A percentile compares a stretch with the other conserved stretches of the same genome.
phyloP scores from a whole-genome alignment of 2,329 filamentous ascomycete genomes.

The Trichoderma sp. region DNA sequence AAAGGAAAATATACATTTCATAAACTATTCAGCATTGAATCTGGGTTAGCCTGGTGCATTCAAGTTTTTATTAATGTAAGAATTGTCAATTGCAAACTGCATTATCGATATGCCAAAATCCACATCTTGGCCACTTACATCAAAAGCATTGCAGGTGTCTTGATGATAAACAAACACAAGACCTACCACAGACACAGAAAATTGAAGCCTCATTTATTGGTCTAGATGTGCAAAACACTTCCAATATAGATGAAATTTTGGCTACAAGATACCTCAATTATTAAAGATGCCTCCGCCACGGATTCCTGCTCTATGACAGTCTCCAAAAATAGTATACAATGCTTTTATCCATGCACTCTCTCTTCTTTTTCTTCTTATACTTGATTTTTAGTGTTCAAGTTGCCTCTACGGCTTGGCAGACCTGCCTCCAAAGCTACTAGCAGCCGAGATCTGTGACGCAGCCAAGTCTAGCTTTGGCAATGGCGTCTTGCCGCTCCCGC shows the following conservation, averaged over 20 bases:
- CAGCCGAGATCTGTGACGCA: neutral
- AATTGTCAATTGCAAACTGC: neutral
- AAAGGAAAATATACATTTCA: too few species aligned
- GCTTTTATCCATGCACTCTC: neutral
- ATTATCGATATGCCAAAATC: neutral
- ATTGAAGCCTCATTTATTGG: neutral
- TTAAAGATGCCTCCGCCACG: neutral
- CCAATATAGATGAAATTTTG: too few species aligned
- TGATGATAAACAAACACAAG: neutral
- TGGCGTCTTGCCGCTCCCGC: neutral
- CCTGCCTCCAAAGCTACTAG: neutral
- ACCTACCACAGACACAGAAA: neutral
- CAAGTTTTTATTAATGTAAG: neutral
- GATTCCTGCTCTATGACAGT: neutral
- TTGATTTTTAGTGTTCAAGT: too few species aligned
- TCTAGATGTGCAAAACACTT: too few species aligned
- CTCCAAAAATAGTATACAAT: neutral
- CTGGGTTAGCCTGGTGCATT: accelerated
- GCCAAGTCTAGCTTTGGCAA: neutral
- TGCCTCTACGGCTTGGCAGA: neutral
- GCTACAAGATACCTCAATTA: too few species aligned
- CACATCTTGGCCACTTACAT: neutral
- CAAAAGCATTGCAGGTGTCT: neutral
- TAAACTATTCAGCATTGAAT: neutral
- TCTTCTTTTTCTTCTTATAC: neutral